Conservation (phyloP, 495 filamentous ascomycete genomes). For the Achaetomiella virescens region DNA sequence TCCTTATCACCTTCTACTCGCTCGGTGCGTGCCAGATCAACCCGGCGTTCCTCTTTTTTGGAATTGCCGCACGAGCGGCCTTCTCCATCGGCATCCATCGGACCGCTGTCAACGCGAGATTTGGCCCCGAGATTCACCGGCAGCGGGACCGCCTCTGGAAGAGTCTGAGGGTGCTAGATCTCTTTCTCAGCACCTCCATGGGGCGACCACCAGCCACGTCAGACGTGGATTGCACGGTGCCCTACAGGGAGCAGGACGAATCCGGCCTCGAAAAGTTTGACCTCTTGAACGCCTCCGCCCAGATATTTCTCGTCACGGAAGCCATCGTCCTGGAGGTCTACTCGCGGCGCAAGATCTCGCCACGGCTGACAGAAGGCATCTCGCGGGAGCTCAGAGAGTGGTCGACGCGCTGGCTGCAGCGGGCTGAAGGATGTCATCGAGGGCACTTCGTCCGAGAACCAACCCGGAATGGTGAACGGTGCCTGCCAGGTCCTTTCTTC, state of each 20-base stretch:
- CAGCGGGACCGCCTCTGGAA: slow-evolving; percentile 55
- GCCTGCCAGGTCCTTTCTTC: slow-evolving; percentile 39
- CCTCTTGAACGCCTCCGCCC: slow-evolving; percentile 39
- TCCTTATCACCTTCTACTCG: slow-evolving; percentile 56
- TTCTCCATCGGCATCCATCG: slow-evolving; percentile 57
- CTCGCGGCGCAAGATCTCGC: slow-evolving; percentile 40
- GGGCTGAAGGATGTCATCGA: slow-evolving; percentile 28
- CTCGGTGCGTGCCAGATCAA: slow-evolving; percentile 56
- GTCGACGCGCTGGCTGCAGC: slow-evolving; percentile 35
- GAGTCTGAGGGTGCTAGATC: slow-evolving; percentile 53
- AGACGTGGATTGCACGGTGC: slow-evolving; percentile 51
- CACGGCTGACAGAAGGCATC: slow-evolving; percentile 41
- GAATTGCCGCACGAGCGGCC: slow-evolving; percentile 52
- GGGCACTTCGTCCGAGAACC: slow-evolving; percentile 9
- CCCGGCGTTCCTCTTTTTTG: slow-evolving; percentile 53
- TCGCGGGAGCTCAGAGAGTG: slow-evolving; percentile 41
- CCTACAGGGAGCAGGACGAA: slow-evolving; percentile 24
- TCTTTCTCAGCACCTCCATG: slow-evolving; percentile 55
- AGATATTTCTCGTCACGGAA: slow-evolving; percentile 39
- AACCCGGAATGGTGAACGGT: slow-evolving; percentile 23
- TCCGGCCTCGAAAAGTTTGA: slow-evolving; percentile 33
- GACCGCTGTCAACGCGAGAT: slow-evolving; percentile 54
- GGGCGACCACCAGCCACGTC: slow-evolving; percentile 55
- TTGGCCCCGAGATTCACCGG: slow-evolving; percentile 43
- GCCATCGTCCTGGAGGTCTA: slow-evolving; percentile 39